phyloP scores from a whole-genome alignment of 139 green algal species.

The Limnomonas spitsbergensis region DNA sequence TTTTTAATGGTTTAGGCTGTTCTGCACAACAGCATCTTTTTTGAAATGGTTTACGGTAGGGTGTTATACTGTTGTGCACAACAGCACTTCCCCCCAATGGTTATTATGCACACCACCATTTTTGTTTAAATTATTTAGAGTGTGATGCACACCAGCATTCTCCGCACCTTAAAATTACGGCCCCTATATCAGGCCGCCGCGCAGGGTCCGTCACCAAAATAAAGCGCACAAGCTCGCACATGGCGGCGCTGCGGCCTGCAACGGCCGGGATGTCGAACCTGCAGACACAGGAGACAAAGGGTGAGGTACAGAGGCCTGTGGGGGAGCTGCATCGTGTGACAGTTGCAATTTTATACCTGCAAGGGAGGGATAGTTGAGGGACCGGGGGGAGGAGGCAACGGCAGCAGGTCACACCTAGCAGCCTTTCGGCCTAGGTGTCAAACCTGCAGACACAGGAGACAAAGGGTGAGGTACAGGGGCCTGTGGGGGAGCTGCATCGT shows the following conservation, averaged over 20 bases:
- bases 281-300: neutral
- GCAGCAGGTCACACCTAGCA: neutral
- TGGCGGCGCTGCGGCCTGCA: neutral
- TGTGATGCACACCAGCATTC: neutral
- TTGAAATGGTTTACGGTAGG: neutral
- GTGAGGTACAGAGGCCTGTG: neutral
- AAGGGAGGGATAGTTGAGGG: too few species aligned
- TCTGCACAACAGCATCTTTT: neutral
- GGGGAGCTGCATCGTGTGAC: neutral
- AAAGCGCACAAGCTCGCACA: neutral
- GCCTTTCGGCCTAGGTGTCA: neutral
- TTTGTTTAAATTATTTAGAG: too few species aligned
- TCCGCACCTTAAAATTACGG: neutral
- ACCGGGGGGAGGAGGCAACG: too few species aligned
- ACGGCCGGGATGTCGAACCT: slow-evolving; percentile 4
- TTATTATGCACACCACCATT: too few species aligned
- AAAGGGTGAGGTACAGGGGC: neutral
- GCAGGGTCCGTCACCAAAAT: neutral
- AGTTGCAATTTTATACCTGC: too few species aligned
- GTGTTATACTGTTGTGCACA: neutral
- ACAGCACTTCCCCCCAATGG: neutral
- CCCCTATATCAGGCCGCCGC: slow-evolving; percentile 1
- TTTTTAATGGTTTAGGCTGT: neutral
- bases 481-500: neutral
- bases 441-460: neutral